Conservation (phyloP, 140 eudicot species). For the Erigeron philadelphicus region DNA sequence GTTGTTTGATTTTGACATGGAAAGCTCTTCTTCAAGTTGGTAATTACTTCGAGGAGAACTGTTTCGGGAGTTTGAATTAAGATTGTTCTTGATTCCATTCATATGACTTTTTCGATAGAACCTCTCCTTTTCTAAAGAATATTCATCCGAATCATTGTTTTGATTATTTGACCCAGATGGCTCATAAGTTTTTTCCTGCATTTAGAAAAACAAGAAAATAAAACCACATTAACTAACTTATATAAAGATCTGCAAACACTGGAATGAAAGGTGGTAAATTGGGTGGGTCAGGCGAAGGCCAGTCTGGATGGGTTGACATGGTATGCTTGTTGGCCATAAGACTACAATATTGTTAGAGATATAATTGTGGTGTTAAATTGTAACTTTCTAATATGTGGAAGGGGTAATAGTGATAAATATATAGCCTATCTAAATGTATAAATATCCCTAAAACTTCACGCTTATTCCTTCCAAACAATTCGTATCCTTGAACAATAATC, state of each 20-base stretch:
- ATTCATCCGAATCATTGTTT: constrained; percentile 44
- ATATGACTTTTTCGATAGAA: constrained; percentile 27
- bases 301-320: not conserved
- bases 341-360: too few species aligned
- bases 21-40: constrained; percentile 37
- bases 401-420: too few species aligned
- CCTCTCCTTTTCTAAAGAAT: constrained; percentile 37
- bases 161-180: constrained; percentile 40
- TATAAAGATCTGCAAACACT: not conserved
- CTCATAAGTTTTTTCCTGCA: constrained; percentile 58
- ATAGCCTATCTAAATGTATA: too few species aligned
- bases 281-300: not conserved
- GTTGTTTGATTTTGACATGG: constrained; percentile 47
- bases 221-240: not conserved
- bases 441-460: too few species aligned
- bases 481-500: too few species aligned
- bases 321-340: not conserved
- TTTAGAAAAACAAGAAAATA: constrained; percentile 19
- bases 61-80: constrained; percentile 25
- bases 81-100: constrained; percentile 32
- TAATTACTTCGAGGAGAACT: constrained; percentile 31
- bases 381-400: too few species aligned
- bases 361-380: too few species aligned
- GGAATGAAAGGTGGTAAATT: not conserved
- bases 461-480: too few species aligned